These are phyloP conservation scores for Claviceps cyperi DNA, from an alignment of 2,329 filamentous ascomycete species.

Conservation along the genomic window DNA sequence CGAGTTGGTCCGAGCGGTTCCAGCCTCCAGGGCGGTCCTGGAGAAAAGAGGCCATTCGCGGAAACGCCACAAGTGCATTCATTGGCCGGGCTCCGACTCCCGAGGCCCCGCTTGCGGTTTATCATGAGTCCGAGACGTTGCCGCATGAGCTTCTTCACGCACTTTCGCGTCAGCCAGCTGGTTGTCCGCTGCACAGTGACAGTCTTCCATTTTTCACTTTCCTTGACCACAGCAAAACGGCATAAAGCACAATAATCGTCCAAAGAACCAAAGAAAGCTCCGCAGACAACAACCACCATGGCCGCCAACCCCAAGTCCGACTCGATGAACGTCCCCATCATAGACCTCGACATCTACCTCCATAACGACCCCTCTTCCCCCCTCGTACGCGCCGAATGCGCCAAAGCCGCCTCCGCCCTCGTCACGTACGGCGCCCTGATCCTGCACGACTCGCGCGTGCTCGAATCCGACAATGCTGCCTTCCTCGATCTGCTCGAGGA, in stretches of 20 bases:
- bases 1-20: too few relatives aligned
- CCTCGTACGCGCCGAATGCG: conserved; percentile 35
- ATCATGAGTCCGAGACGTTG: background rate
- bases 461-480: conserved; percentile 36
- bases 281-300: background rate
- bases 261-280: background rate
- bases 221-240: too few relatives aligned
- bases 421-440: conserved; percentile 46
- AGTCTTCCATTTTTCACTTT: too few relatives aligned
- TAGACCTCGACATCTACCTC: conserved; percentile 45
- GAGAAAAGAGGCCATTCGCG: background rate
- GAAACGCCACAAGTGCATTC: conserved; percentile 1
- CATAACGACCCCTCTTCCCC: conserved; percentile 25
- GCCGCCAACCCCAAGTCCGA: conserved; percentile 7
- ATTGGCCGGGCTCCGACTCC: conserved; percentile 8
- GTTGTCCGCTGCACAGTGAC: too few relatives aligned
- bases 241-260: too few relatives aligned
- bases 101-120: conserved; percentile 1
- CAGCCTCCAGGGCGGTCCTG: too few relatives aligned
- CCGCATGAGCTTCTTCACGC: too few relatives aligned
- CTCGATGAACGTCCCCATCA: conserved; percentile 43
- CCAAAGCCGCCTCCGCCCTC: conserved; percentile 38
- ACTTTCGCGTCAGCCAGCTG: too few relatives aligned
- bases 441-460: conserved; percentile 44
- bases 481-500: conserved; percentile 50